Conservation (phyloP, 116 monocot species). For the Cymodocea nodosa region DNA sequence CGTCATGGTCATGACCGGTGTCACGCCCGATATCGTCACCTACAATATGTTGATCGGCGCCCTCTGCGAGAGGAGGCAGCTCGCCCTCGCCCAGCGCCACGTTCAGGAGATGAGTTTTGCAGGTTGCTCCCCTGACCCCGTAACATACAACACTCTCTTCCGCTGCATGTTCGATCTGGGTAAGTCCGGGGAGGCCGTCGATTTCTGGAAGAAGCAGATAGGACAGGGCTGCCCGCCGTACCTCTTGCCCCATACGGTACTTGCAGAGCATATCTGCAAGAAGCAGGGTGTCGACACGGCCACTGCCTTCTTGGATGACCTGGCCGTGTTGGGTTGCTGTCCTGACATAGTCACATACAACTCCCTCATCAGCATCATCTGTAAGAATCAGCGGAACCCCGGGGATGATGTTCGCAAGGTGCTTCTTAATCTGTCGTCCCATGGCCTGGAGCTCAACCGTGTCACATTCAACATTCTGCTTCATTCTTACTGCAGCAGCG, state of each 20-base stretch:
- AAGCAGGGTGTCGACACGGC: conserved; percentile 22
- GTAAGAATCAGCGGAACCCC: conserved; percentile 36
- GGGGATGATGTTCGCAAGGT: conserved; percentile 27
- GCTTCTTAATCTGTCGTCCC: conserved; percentile 25
- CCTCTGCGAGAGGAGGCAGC: conserved; percentile 23
- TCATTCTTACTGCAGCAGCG: conserved; percentile 42
- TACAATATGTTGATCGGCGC: conserved; percentile 66
- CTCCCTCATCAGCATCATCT: conserved; percentile 46
- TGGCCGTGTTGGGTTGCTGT: conserved; percentile 52
- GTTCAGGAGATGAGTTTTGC: conserved; percentile 32
- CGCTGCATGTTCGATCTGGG: conserved; percentile 32
- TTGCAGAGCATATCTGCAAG: conserved; percentile 33
- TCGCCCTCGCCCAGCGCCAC: conserved; percentile 20
- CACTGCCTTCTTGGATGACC: conserved; percentile 29
- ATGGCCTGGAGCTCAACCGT: conserved; percentile 51
- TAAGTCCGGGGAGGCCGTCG: conserved; percentile 20
- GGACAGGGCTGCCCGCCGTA: conserved; percentile 28
- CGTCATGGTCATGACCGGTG: conserved; percentile 42
- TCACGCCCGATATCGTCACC: conserved; percentile 44
- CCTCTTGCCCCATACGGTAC: conserved; percentile 43
- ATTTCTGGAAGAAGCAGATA: conserved; percentile 19
- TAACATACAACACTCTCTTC: conserved; percentile 59
- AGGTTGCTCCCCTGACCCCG: conserved; percentile 42
- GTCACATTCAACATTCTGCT: conserved; percentile 75
- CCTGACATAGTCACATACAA: conserved; percentile 67